Evolutionary conservation across 495 filamentous ascomycete species (phyloP), one percentile per base, ranked within the genome.

Genomic region (Talaromyces proteolyticus): DNA sequence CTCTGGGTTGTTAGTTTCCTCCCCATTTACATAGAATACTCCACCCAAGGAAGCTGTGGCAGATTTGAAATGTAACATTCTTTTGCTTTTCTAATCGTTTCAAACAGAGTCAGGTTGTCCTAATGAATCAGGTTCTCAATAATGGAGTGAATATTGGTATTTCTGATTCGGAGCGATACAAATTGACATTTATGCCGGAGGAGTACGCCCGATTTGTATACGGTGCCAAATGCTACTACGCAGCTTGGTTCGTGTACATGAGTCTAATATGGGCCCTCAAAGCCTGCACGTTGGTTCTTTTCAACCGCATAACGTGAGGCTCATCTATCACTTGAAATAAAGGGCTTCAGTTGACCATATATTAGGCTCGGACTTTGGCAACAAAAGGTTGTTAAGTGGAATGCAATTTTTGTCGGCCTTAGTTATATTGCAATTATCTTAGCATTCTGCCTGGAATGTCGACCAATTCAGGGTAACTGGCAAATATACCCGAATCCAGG

Each of bases 241-340:
- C 69, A 1, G 70, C 73, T 5, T 78, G 76, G 75, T 67, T 63
- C 6, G 57, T 66, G 1, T 80, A 79, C 51, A 69, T 67, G 2
- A 66, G 69, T n/a, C 53, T 77, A 7, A 58, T 81, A 8, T 81
- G 75, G 74, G 54, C 55, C 1, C 51, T 81, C 34, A 81, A 81
- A 54, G 57, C 71, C 4, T 69, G 72, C 59, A 67, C 78, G 62
- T 60, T 68, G 38, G 61, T 69, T 29, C 78, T 80, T 54, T 81
- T 74, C 47, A 58, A 68, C 11, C 67, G 76, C 14, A 58, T 81
- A 16, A 81, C 74, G 72, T 75, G 63, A 64, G 52, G 53, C 52
- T 22, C 36, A 48, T 1, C 3, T 34, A 14, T 10, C 8, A 14
- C 29, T 34, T 34, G 4, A 34, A 34, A 34, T 14, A 14, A 34